Conservation (phyloP, 805 yeast species). For the Saturnispora mendoncae region DNA sequence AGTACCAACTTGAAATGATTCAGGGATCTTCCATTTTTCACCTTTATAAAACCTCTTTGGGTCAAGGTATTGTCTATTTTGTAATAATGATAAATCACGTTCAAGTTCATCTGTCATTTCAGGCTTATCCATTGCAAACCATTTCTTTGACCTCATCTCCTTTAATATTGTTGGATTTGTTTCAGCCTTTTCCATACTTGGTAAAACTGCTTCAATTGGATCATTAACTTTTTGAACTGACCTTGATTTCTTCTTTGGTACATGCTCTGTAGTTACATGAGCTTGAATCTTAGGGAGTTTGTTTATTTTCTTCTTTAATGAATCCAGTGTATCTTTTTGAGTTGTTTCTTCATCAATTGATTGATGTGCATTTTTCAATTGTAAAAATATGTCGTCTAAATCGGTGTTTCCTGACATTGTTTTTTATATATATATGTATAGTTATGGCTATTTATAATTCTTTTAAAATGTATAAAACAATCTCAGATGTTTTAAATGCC, state of each 20-base stretch:
- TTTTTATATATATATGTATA: neutral
- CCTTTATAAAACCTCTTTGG: constrained; percentile 94
- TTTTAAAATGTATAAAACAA: too few relatives aligned
- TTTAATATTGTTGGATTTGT: constrained; percentile 16
- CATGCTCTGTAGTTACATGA: constrained; percentile 8
- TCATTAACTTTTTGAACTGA: constrained; percentile 35
- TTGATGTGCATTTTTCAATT: constrained; percentile 8
- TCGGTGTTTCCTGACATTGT: constrained; percentile 11
- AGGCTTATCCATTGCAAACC: constrained; percentile 77
- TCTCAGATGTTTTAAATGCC: too few relatives aligned
- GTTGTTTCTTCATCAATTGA: neutral
- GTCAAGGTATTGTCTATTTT: constrained; percentile 85
- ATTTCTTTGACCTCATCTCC: constrained; percentile 44
- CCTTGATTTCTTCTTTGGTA: constrained; percentile 13
- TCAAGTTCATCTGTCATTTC: constrained; percentile 65
- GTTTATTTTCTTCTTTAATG: constrained; percentile 24
- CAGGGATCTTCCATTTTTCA: constrained; percentile 60
- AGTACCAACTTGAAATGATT: constrained; percentile 79
- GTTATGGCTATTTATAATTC: too few relatives aligned
- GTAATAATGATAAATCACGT: constrained; percentile 68
- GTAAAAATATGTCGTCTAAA: constrained; percentile 30
- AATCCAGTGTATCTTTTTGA: constrained; percentile 19
- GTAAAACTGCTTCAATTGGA: constrained; percentile 30
- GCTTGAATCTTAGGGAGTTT: constrained; percentile 33
- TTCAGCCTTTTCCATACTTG: constrained; percentile 10